Percentiles rank a stretch among this genome's conserved stretches.
phyloP scores from a whole-genome alignment of 306 rosid species.

The Castanopsis chinensis region DNA sequence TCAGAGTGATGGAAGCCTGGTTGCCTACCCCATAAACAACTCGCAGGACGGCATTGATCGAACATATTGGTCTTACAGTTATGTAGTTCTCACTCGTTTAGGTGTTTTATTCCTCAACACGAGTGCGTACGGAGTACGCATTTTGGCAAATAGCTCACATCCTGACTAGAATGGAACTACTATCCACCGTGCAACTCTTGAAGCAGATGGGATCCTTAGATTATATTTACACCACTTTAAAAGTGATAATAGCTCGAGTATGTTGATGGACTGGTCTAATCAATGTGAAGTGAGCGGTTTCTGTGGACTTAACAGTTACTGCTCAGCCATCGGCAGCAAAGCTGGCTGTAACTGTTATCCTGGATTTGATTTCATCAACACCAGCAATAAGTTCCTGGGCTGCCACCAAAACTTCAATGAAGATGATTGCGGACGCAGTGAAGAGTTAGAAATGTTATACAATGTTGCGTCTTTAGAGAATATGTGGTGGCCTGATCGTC shows the following conservation, averaged over 20 bases:
- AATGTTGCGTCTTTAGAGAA: neutral
- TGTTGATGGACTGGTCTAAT: neutral
- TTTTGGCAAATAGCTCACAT: neutral
- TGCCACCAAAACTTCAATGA: neutral
- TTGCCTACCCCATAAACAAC: neutral
- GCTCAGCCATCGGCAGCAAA: neutral
- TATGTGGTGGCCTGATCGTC: neutral
- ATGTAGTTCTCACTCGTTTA: neutral
- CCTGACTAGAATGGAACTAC: neutral
- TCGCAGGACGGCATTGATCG: neutral
- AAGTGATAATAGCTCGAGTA: neutral
- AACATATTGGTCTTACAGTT: no score
- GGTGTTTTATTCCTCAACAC: neutral
- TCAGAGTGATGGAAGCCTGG: neutral
- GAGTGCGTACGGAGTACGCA: accelerated
- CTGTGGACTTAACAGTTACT: constrained; percentile 1
- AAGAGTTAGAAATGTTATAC: neutral
- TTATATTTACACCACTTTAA: neutral
- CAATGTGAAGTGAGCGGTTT: neutral
- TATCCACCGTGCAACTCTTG: constrained; percentile 7
- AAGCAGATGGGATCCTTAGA: neutral
- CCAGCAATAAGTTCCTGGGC: neutral
- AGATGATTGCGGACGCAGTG: neutral
- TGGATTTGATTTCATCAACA: neutral
- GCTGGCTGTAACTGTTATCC: neutral